These are phyloP conservation scores for Thielaviopsis populi DNA, from an alignment of 2,329 filamentous ascomycete genomes.

Conservation along the genomic window DNA sequence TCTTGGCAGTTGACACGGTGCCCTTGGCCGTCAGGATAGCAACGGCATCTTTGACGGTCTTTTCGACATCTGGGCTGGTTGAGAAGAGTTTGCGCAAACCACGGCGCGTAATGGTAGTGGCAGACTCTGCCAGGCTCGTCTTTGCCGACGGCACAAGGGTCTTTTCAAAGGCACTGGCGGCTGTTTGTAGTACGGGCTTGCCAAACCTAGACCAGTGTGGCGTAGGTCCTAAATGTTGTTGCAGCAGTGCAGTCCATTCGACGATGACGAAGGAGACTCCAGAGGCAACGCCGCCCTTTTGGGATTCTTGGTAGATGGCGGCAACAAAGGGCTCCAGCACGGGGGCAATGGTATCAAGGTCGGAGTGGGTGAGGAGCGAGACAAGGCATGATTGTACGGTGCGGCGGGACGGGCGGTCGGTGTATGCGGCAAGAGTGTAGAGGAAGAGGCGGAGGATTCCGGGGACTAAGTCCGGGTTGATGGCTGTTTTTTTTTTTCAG, in stretches of 20 bases:
- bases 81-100: slow-evolving; percentile 62
- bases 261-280: slow-evolving; percentile 75
- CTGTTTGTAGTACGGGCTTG: slow-evolving; percentile 48
- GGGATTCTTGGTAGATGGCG: slow-evolving; percentile 54
- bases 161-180: slow-evolving; percentile 62
- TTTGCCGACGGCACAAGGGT: slow-evolving; percentile 54
- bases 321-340: slow-evolving; percentile 49
- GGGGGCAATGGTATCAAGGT: slow-evolving; percentile 35
- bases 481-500: slow-evolving; percentile 29
- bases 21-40: slow-evolving; percentile 54
- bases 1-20: slow-evolving; percentile 46
- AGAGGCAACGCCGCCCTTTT: slow-evolving; percentile 62
- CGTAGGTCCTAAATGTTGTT: slow-evolving; percentile 53
- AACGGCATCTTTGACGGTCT: slow-evolving; percentile 48
- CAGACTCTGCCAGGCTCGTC: slow-evolving; percentile 52
- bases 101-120: slow-evolving; percentile 62
- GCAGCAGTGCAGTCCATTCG: slow-evolving; percentile 73
- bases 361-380: slow-evolving; percentile 43
- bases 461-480: slow-evolving; percentile 35
- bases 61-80: slow-evolving; percentile 39
- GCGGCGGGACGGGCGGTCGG: slow-evolving; percentile 68
- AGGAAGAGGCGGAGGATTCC: slow-evolving; percentile 60
- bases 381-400: slow-evolving; percentile 72
- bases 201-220: slow-evolving; percentile 49
- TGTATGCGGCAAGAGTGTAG: slow-evolving; percentile 73